Evolutionary conservation across 805 yeast species (phyloP).

Genomic region (Metschnikowia kunwiensis): DNA sequence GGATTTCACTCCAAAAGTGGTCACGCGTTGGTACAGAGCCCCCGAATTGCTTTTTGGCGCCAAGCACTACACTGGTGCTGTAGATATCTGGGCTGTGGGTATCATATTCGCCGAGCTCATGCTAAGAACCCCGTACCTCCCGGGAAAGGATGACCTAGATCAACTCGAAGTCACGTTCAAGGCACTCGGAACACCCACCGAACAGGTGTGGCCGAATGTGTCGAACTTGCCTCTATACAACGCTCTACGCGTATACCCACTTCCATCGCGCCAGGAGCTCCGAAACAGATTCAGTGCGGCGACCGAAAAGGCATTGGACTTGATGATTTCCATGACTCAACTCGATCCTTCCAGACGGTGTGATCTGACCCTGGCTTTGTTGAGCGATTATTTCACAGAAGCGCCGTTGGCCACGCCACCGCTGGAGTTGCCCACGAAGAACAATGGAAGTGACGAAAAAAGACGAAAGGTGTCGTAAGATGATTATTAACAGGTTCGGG

Average conservation of each 20-base stretch:
- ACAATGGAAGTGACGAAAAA: conserved; percentile 19
- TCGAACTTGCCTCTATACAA: conserved; percentile 74
- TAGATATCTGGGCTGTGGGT: conserved; percentile 46
- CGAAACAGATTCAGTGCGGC: conserved; percentile 88
- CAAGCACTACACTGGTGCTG: conserved; percentile 42
- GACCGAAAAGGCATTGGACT: conserved; percentile 74
- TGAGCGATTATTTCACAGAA: conserved; percentile 68
- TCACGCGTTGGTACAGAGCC: conserved; percentile 96
- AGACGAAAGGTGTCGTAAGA: conserved; percentile 16
- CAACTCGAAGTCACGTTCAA: conserved; percentile 91
- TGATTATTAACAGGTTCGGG: too few species aligned
- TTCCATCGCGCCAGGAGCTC: conserved; percentile 76
- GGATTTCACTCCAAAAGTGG: conserved; percentile 85
- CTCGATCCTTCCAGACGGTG: conserved; percentile 78
- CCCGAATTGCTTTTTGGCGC: conserved; percentile 52
- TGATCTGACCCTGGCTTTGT: conserved; percentile 59
- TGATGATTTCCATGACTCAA: conserved; percentile 67
- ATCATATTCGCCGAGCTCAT: conserved; percentile 90
- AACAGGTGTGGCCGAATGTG: conserved; percentile 87
- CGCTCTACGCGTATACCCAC: conserved; percentile 72
- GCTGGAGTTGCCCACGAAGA: conserved; percentile 52
- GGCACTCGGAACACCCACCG: conserved; percentile 96
- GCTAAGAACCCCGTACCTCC: conserved; percentile 91
- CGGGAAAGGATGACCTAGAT: conserved; percentile 87
- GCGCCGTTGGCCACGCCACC: conserved; percentile 74